These are phyloP conservation scores for Agaricales sp. DNA, from an alignment of 1,284 basidiomycete genomes.

Conservation along the genomic window DNA sequence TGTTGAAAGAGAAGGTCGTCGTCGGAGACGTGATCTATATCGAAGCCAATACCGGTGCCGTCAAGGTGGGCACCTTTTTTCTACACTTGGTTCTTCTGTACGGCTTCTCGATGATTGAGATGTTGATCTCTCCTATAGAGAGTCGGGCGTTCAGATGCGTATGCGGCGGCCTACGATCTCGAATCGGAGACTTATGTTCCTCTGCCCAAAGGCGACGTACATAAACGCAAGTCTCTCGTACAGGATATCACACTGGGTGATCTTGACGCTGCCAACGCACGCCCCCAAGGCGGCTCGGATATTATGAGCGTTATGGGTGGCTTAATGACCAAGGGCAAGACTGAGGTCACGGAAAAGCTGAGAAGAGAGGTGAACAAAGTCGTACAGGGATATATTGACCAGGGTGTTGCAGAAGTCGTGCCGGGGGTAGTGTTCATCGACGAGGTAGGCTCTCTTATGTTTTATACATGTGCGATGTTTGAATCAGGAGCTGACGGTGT, in stretches of 20 bases:
- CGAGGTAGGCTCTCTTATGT: slow-evolving; percentile 51
- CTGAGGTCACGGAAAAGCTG: slow-evolving; percentile 96
- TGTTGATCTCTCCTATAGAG: slow-evolving; percentile 37
- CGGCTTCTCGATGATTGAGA: neutral
- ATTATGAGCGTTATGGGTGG: slow-evolving; percentile 99
- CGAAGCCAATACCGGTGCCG: slow-evolving; percentile 89
- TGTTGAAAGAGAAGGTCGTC: slow-evolving; percentile 94
- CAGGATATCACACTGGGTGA: slow-evolving; percentile 97
- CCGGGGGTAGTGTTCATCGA: slow-evolving; percentile 98
- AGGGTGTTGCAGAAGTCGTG: slow-evolving; percentile 95
- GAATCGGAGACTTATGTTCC: slow-evolving; percentile 99
- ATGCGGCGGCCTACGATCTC: slow-evolving; percentile 96
- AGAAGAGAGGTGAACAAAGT: slow-evolving; percentile 95
- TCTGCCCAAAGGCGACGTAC: slow-evolving; percentile 95
- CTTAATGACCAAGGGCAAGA: slow-evolving; percentile 87
- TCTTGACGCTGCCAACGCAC: slow-evolving; percentile 93
- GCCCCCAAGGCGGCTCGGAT: slow-evolving; percentile 92
- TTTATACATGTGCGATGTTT: neutral
- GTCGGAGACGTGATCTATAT: slow-evolving; percentile 98
- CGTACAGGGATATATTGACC: slow-evolving; percentile 96
- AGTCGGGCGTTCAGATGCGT: slow-evolving; percentile 95
- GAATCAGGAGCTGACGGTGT: neutral
- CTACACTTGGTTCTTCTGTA: slow-evolving; percentile 3
- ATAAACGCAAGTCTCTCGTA: slow-evolving; percentile 95
- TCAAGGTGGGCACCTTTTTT: slow-evolving; percentile 58